Evolutionary conservation across 495 filamentous ascomycete species (phyloP).

Genomic region (Tuber indicum): DNA sequence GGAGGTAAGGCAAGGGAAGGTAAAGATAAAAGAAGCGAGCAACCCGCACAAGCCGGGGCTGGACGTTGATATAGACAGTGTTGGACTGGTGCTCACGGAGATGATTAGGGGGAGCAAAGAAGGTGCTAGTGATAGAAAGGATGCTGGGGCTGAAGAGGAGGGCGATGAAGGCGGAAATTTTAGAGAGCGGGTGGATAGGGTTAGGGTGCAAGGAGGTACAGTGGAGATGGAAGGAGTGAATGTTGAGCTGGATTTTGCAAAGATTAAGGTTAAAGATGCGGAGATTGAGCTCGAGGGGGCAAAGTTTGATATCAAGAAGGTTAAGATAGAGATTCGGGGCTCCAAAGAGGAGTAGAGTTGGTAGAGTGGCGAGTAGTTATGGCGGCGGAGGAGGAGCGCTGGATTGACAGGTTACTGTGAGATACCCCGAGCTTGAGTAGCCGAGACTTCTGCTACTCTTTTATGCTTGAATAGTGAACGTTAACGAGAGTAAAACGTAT

Average conservation of each 20-base stretch:
- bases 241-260: slow-evolving; percentile 30
- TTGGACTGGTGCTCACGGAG: slow-evolving; percentile 43
- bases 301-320: slow-evolving; percentile 25
- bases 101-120: slow-evolving; percentile 56
- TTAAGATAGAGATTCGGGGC: slow-evolving; percentile 23
- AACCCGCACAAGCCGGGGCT: slow-evolving; percentile 79
- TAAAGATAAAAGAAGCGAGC: slow-evolving; percentile 75
- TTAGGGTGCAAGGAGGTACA: slow-evolving; percentile 20
- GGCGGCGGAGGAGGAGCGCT: neutral
- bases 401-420: neutral
- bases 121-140: slow-evolving; percentile 39
- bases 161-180: neutral
- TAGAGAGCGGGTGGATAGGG: slow-evolving; percentile 20
- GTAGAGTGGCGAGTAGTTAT: neutral
- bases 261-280: slow-evolving; percentile 21
- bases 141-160: slow-evolving; percentile 1
- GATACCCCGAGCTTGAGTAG: neutral
- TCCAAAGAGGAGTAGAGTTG: slow-evolving; percentile 11
- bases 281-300: slow-evolving; percentile 30
- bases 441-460: neutral
- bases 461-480: neutral
- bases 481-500: neutral
- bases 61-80: slow-evolving; percentile 48
- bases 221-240: slow-evolving; percentile 29
- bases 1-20: slow-evolving; percentile 63